phyloP scores from a whole-genome alignment of 331 rosid species.

The Rosa hybrid region DNA sequence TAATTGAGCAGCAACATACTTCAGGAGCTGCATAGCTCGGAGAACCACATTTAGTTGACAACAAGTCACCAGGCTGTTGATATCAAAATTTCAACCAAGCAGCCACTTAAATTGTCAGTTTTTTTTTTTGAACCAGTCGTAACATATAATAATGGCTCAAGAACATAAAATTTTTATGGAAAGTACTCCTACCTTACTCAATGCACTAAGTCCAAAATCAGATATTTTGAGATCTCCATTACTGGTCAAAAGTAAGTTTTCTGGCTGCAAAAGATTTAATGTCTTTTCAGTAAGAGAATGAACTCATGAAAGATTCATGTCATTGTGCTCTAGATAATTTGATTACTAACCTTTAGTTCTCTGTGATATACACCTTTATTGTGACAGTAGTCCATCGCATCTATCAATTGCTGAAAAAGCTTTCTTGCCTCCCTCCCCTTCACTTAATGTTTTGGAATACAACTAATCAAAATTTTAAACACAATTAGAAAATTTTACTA shows the following conservation, averaged over 20 bases:
- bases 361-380: conserved; percentile 70
- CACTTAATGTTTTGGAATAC: conserved; percentile 48
- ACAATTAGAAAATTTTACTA: conserved; percentile 15
- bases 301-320: background rate
- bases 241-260: conserved; percentile 69
- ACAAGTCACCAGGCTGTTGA: conserved; percentile 55
- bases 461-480: conserved; percentile 32
- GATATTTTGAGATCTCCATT: conserved; percentile 70
- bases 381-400: conserved; percentile 78
- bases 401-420: conserved; percentile 77
- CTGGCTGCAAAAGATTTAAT: conserved; percentile 48
- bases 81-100: conserved; percentile 24
- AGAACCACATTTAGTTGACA: conserved; percentile 74
- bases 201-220: conserved; percentile 81
- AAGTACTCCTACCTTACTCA: conserved; percentile 56
- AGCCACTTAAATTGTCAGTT: background rate
- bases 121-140: background rate
- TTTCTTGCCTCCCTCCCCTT: conserved; percentile 75
- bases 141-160: background rate
- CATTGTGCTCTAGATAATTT: background rate
- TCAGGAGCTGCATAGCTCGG: conserved; percentile 90
- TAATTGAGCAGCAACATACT: conserved; percentile 34
- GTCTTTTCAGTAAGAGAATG: background rate
- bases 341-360: conserved; percentile 67
- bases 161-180: conserved; percentile 6